Conservation (phyloP, 768 basidiomycete genomes). For the Hygrophorus russula region DNA sequence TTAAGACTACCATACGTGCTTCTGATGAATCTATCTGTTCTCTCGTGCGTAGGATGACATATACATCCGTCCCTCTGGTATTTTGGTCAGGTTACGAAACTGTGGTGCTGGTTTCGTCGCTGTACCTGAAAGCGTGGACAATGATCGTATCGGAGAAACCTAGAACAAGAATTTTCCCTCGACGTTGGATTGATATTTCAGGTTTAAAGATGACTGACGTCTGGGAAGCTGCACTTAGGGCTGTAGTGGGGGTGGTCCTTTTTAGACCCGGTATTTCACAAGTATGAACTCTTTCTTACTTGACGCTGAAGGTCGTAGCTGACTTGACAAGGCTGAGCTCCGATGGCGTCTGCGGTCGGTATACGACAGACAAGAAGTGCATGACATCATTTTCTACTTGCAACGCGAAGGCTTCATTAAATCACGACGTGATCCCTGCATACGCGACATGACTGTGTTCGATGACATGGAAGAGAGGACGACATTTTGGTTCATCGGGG, state of each 20-base stretch:
- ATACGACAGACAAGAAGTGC: slow-evolving; percentile 67
- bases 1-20: slow-evolving; percentile 10
- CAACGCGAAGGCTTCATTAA: slow-evolving; percentile 39
- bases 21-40: slow-evolving; percentile 16
- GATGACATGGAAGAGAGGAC: slow-evolving; percentile 41
- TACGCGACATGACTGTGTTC: slow-evolving; percentile 18
- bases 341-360: slow-evolving; percentile 60
- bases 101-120: slow-evolving; percentile 44
- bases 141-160: slow-evolving; percentile 38
- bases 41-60: slow-evolving; percentile 31
- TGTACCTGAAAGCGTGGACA: slow-evolving; percentile 42
- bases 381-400: slow-evolving; percentile 48
- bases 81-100: slow-evolving; percentile 56
- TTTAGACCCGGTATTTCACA: slow-evolving; percentile 67
- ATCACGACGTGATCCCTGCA: slow-evolving; percentile 15
- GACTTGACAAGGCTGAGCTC: slow-evolving; percentile 42
- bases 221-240: slow-evolving; percentile 65
- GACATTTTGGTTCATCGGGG: slow-evolving; percentile 48
- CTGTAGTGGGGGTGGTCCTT: slow-evolving; percentile 54
- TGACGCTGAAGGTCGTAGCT: slow-evolving; percentile 5
- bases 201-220: slow-evolving; percentile 47
- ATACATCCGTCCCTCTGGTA: slow-evolving; percentile 41
- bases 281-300: slow-evolving; percentile 6
- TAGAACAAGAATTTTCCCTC: slow-evolving; percentile 41
- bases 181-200: slow-evolving; percentile 70